These are phyloP conservation scores for Phytophthora chlamydospora DNA, from an alignment of 352 stramenopile species.

Conservation along the genomic window DNA sequence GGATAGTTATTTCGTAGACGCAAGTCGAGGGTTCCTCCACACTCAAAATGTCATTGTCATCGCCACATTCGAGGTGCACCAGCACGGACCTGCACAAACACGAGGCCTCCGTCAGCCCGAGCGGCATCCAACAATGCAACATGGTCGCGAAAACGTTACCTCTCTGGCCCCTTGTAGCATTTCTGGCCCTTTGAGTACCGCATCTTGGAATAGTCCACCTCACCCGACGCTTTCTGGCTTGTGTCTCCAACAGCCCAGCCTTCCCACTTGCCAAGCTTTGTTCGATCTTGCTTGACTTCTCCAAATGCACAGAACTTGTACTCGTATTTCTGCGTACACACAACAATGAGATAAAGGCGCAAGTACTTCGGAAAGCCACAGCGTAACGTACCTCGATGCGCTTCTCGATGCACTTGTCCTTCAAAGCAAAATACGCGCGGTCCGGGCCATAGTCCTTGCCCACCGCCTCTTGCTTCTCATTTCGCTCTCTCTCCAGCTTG, in stretches of 20 bases:
- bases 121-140: neutral
- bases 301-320: conserved; percentile 91
- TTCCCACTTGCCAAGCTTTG: conserved; percentile 82
- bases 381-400: conserved; percentile 65
- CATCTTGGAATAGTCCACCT: conserved; percentile 62
- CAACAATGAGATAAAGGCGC: conserved; percentile 3
- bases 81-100: conserved; percentile 50
- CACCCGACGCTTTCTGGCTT: neutral
- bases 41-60: conserved; percentile 81
- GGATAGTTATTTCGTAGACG: conserved; percentile 90
- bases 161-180: conserved; percentile 93
- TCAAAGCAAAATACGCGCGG: conserved; percentile 74
- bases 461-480: conserved; percentile 45
- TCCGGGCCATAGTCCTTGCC: conserved; percentile 73
- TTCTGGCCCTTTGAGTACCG: conserved; percentile 80
- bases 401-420: conserved; percentile 80
- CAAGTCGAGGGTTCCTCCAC: conserved; percentile 94
- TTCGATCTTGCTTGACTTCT: conserved; percentile 80
- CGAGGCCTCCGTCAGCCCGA: neutral
- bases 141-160: conserved; percentile 30
- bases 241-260: conserved; percentile 37
- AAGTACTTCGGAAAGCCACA: neutral
- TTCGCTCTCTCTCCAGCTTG: conserved; percentile 57
- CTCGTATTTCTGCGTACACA: conserved; percentile 67
- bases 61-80: conserved; percentile 83